Percentiles rank a stretch among this genome's conserved stretches.
Conservation (phyloP, 2,329 filamentous ascomycete genomes). For the Didymella lethalis region DNA sequence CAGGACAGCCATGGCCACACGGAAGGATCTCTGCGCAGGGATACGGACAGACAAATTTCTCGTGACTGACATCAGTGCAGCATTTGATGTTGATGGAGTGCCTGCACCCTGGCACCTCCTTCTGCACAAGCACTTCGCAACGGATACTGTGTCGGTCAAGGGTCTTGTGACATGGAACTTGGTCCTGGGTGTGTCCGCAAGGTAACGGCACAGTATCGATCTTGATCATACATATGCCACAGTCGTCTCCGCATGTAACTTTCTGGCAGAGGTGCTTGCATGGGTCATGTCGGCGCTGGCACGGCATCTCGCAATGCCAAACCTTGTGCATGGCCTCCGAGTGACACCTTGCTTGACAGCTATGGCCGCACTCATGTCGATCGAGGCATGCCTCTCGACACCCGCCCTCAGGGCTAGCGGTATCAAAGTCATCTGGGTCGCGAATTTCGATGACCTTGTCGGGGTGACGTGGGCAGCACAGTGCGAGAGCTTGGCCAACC, state of each 20-base stretch:
- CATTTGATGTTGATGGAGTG: slow-evolving; percentile 64
- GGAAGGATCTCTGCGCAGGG: slow-evolving; percentile 57
- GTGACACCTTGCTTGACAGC: slow-evolving; percentile 41
- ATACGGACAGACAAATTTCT: slow-evolving; percentile 57
- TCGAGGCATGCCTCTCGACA: slow-evolving; percentile 34
- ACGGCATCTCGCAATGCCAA: slow-evolving; percentile 37
- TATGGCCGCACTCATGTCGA: slow-evolving; percentile 43
- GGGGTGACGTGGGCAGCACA: slow-evolving; percentile 43
- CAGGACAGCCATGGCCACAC: slow-evolving; percentile 67
- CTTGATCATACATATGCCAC: slow-evolving; percentile 32
- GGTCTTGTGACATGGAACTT: slow-evolving; percentile 28
- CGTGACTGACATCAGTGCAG: slow-evolving; percentile 53
- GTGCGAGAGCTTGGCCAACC: slow-evolving; percentile 28
- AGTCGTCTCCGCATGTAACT: slow-evolving; percentile 39
- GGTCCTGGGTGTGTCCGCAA: slow-evolving; percentile 38
- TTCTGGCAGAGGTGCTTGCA: slow-evolving; percentile 44
- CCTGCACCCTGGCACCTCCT: slow-evolving; percentile 61
- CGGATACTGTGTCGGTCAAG: slow-evolving; percentile 58
- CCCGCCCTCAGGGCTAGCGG: slow-evolving; percentile 43
- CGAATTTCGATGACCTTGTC: slow-evolving; percentile 35
- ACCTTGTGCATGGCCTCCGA: slow-evolving; percentile 41
- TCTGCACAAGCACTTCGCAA: slow-evolving; percentile 60
- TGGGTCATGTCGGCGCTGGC: slow-evolving; percentile 31
- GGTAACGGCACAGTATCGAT: slow-evolving; percentile 36
- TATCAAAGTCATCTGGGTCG: slow-evolving; percentile 40